Conservation (phyloP, 306 rosid species). For the Sicyos edulis region DNA sequence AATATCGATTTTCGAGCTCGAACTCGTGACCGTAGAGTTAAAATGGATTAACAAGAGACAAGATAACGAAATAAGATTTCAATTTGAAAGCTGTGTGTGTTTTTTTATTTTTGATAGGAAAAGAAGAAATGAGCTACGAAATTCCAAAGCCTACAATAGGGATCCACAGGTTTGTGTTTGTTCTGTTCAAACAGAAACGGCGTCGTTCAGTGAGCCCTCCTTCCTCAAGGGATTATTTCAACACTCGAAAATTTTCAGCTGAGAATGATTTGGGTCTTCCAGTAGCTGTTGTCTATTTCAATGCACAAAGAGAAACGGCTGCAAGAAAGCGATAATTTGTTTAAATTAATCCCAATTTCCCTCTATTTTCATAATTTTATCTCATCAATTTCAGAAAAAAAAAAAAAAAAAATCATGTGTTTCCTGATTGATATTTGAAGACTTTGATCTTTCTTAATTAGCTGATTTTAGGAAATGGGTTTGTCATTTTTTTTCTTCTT, state of each 20-base stretch:
- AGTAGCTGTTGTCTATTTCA: conserved; percentile 85
- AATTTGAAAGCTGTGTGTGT: no score
- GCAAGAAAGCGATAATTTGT: neutral
- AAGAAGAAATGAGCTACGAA: conserved; percentile 65
- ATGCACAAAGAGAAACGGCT: conserved; percentile 47
- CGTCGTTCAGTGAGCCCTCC: conserved; percentile 50
- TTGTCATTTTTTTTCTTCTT: neutral
- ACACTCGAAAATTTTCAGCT: conserved; percentile 48
- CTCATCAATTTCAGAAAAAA: neutral
- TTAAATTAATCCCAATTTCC: neutral
- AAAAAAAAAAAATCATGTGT: neutral
- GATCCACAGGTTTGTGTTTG: conserved; percentile 86
- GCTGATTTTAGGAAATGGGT: neutral
- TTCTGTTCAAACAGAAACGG: conserved; percentile 57
- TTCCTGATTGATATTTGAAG: neutral
- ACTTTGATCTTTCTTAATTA: neutral
- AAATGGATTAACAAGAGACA: no score
- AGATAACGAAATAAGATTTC: neutral
- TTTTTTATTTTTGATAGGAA: conserved; percentile 34
- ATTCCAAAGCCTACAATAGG: conserved; percentile 77
- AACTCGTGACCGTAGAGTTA: no score
- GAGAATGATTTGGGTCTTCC: conserved; percentile 64
- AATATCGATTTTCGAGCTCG: no score
- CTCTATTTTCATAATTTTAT: neutral
- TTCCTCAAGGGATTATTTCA: conserved; percentile 61